Conservation (phyloP, 495 filamentous ascomycete genomes). For the Neurospora discreta region DNA sequence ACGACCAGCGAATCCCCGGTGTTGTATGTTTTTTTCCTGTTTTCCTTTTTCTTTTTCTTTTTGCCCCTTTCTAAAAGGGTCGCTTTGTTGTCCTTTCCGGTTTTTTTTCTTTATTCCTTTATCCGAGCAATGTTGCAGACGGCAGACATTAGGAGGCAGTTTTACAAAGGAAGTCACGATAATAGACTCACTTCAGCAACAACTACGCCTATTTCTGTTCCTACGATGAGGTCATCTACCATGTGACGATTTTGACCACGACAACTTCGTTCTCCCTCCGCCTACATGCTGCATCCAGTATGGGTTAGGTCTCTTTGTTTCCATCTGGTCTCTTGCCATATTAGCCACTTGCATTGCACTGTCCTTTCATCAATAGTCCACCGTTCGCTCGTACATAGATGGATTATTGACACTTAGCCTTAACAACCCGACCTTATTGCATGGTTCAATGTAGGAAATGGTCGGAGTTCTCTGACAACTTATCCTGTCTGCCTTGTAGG, state of each 20-base stretch:
- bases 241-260: not conserved
- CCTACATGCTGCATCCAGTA: not conserved
- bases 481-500: not conserved
- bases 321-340: not conserved
- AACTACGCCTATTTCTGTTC: not conserved
- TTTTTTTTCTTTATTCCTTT: not conserved
- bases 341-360: not conserved
- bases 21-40: conserved; percentile 19
- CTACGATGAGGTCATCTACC: too few species aligned
- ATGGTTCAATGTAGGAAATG: too few species aligned
- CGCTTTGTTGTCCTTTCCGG: too few species aligned
- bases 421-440: not conserved
- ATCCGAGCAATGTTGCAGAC: too few species aligned
- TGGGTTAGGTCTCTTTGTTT: not conserved
- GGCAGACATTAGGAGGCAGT: too few species aligned
- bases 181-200: too few species aligned
- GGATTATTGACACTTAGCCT: not conserved
- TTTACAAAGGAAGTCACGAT: too few species aligned
- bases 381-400: not conserved
- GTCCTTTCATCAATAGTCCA: not conserved
- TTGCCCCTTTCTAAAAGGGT: too few species aligned
- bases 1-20: conserved; percentile 23
- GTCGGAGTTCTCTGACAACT: too few species aligned
- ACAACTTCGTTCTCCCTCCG: not conserved
- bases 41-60: too few species aligned